Percentiles rank a stretch among this genome's conserved stretches.
Conservation (phyloP, 1,284 basidiomycete genomes). For the Sanghuangporus weigelae region DNA sequence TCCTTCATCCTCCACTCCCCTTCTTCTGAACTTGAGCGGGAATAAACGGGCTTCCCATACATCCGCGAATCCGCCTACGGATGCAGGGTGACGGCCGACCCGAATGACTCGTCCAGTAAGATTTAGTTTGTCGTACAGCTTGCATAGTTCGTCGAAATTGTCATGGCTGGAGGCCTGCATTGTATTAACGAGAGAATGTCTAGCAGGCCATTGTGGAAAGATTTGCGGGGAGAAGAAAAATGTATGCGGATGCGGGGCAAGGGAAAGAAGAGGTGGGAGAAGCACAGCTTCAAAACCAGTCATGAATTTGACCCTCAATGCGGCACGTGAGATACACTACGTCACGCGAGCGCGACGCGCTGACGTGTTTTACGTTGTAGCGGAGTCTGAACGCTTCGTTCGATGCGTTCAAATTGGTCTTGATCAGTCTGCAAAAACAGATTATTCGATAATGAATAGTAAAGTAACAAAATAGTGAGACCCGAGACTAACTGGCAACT, state of each 20-base stretch:
- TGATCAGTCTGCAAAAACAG: too few species aligned
- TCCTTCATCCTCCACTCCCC: neutral
- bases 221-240: neutral
- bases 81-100: neutral
- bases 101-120: conserved; percentile 13
- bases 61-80: conserved; percentile 9
- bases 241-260: neutral
- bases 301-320: neutral
- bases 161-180: neutral
- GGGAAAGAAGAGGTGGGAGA: neutral
- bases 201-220: neutral
- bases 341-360: neutral
- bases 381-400: neutral
- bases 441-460: too few species aligned
- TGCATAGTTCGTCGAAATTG: neutral
- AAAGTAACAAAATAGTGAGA: too few species aligned
- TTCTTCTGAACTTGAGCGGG: neutral
- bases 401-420: too few species aligned
- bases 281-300: neutral
- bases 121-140: conserved; percentile 12
- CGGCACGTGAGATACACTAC: neutral
- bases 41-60: conserved; percentile 7
- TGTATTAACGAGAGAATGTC: neutral
- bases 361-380: neutral
- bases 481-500: too few species aligned